Percentiles rank a stretch among this genome's conserved stretches.
Conservation (phyloP, 768 basidiomycete species). For the Mycena rosella region DNA sequence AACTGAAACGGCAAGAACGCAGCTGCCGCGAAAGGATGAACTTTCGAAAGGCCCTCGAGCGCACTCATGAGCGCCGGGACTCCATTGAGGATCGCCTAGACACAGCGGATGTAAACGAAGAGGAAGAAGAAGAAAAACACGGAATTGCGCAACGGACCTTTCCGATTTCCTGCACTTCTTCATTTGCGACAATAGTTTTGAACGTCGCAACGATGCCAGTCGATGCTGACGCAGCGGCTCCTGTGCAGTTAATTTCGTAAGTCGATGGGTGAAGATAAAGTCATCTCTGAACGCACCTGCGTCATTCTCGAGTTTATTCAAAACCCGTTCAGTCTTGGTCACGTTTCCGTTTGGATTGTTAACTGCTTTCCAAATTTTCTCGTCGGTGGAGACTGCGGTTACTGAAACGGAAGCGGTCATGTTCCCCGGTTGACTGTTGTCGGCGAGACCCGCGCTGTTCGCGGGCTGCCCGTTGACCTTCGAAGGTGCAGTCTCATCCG, state of each 20-base stretch:
- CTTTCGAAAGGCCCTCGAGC: slow-evolving; percentile 10
- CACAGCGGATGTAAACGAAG: no score
- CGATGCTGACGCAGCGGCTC: background rate
- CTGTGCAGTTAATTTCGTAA: background rate
- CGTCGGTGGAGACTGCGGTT: background rate
- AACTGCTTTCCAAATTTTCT: background rate
- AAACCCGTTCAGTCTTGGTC: background rate
- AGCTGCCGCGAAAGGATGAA: slow-evolving; percentile 14
- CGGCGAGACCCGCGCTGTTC: background rate
- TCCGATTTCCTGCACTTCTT: background rate
- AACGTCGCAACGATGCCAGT: background rate
- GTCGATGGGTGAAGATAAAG: background rate
- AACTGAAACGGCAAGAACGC: slow-evolving; percentile 12
- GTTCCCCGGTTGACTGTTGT: background rate
- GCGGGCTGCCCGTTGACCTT: no score
- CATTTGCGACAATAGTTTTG: background rate
- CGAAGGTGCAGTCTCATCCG: background rate
- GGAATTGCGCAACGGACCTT: no score
- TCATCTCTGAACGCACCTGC: background rate
- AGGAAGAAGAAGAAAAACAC: no score
- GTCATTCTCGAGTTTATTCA: background rate
- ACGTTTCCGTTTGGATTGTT: background rate
- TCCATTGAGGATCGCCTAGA: background rate
- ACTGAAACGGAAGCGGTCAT: background rate
- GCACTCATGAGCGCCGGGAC: slow-evolving; percentile 17